phyloP scores from a whole-genome alignment of 164 flowering plant genomes.

The Cinnamomum micranthum region DNA sequence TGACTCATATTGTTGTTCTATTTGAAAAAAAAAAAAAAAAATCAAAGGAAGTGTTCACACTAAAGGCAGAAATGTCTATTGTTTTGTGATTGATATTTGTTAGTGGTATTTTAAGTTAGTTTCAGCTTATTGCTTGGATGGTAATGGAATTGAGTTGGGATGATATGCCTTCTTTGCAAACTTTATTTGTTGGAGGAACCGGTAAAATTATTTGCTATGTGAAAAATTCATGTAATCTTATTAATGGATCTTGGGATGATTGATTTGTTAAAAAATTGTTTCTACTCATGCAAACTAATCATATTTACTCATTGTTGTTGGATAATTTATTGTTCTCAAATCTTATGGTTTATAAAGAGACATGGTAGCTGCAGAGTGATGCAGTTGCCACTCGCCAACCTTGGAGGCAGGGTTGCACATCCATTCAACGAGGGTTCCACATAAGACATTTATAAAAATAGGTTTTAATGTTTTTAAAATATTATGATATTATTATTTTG shows the following conservation, averaged over 20 bases:
- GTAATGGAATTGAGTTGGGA: not conserved
- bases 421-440: too few species aligned
- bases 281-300: not conserved
- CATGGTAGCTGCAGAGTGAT: too few species aligned
- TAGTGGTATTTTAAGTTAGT: too few species aligned
- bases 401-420: too few species aligned
- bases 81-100: not conserved
- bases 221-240: not conserved
- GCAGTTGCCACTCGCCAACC: too few species aligned
- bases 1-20: not conserved
- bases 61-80: not conserved
- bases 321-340: too few species aligned
- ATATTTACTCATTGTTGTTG: too few species aligned
- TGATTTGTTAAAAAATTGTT: not conserved
- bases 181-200: not conserved
- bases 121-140: not conserved
- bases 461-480: too few species aligned
- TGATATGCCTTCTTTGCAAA: not conserved
- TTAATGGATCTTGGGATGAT: too few species aligned
- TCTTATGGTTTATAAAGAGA: too few species aligned
- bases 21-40: not conserved
- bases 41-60: not conserved
- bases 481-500: too few species aligned
- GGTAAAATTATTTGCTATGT: not conserved
- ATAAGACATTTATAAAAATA: too few species aligned